A percentile compares a stretch with the other conserved stretches of the same genome.
Evolutionary conservation across 2,329 filamentous ascomycete genomes (phyloP).

Genomic region (Boeremia lycopersici): DNA sequence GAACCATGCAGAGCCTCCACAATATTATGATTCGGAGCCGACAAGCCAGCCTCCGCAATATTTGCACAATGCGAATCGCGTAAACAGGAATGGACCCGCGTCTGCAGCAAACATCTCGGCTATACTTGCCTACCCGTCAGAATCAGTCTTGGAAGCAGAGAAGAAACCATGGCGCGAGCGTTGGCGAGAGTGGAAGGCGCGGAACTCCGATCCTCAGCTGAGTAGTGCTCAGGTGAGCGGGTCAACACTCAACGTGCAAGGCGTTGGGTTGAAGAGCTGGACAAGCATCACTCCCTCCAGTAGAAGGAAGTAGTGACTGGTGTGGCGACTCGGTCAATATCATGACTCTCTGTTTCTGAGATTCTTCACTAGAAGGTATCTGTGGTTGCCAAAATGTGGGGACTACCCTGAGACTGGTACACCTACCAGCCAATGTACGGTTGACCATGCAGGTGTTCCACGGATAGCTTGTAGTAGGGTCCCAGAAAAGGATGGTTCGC

Average conservation of each 20-base stretch:
- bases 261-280: neutral
- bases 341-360: neutral
- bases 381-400: neutral
- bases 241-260: slow-evolving; percentile 1
- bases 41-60: slow-evolving; percentile 2
- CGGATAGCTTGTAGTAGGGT: too few relatives aligned
- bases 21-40: slow-evolving; percentile 5
- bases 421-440: too few relatives aligned
- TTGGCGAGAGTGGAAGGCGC: slow-evolving; percentile 5
- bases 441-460: too few relatives aligned
- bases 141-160: neutral
- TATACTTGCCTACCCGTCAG: slow-evolving; percentile 3
- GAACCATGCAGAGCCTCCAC: neutral
- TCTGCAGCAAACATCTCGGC: slow-evolving; percentile 1
- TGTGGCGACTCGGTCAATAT: neutral
- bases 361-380: neutral
- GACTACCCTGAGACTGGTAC: too few relatives aligned
- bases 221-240: neutral
- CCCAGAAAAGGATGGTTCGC: too few relatives aligned
- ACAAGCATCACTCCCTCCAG: neutral
- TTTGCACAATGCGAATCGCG: neutral
- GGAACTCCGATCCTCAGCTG: neutral
- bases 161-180: slow-evolving; percentile 3
- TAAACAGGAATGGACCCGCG: neutral
- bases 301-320: neutral